These are phyloP conservation scores for Kazachstania taianensis DNA, from an alignment of 805 yeast genomes.

Conservation along the genomic window DNA sequence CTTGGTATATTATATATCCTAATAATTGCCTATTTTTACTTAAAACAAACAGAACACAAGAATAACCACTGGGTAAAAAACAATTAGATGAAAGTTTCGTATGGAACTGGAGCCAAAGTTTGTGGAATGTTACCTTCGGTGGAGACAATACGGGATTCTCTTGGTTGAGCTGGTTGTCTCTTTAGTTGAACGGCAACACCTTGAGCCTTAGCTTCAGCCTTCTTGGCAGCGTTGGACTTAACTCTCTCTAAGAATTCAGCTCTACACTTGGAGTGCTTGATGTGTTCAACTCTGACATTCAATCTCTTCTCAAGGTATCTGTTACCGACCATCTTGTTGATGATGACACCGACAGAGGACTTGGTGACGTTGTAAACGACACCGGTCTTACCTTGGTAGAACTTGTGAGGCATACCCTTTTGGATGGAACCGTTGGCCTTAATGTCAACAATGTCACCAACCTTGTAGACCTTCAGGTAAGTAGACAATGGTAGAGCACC, in stretches of 20 bases:
- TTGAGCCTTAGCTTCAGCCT: constrained; percentile 87
- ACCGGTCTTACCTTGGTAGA: constrained; percentile 99
- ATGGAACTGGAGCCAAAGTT: constrained; percentile 97
- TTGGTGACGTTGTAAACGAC: constrained; percentile 97
- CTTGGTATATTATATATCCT: too few species aligned
- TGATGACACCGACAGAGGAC: constrained; percentile 94
- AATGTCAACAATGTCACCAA: constrained; percentile 99
- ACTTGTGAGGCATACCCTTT: constrained; percentile 99
- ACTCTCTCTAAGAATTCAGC: constrained; percentile 98
- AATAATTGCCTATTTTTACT: too few species aligned
- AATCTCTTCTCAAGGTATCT: constrained; percentile 98
- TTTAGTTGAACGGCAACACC: constrained; percentile 87
- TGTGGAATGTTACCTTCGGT: constrained; percentile 82
- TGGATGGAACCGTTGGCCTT: constrained; percentile 98
- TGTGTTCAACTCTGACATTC: constrained; percentile 97
- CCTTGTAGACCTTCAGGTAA: constrained; percentile 96
- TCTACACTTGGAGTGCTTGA: constrained; percentile 99
- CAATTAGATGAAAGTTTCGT: constrained; percentile 95
- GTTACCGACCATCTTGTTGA: constrained; percentile 98
- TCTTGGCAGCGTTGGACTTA: constrained; percentile 89
- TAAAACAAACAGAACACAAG: too few species aligned
- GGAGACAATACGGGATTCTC: constrained; percentile 78
- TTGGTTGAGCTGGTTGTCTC: constrained; percentile 98
- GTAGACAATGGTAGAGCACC: constrained; percentile 91
- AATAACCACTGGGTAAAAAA: too few species aligned